Conservation (phyloP, 345 rosid species). For the Populus pruinosa region DNA sequence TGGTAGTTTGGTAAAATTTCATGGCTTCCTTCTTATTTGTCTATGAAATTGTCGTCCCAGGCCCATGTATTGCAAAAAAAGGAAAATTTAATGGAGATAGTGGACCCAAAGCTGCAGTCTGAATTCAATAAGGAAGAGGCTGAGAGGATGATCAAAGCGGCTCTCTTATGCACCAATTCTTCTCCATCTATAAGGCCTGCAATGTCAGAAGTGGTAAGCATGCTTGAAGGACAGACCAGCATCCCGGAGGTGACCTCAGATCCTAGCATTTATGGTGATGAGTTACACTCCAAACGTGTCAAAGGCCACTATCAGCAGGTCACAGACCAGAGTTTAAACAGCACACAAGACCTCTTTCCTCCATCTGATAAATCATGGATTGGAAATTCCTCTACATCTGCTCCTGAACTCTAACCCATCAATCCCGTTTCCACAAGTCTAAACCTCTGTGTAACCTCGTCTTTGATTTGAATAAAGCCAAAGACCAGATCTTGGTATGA, state of each 20-base stretch:
- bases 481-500: too few species aligned
- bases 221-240: slow-evolving; percentile 30
- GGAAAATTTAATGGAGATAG: slow-evolving; percentile 25
- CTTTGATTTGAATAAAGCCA: not conserved
- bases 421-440: not conserved
- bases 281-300: too few species aligned
- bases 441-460: not conserved
- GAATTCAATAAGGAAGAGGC: slow-evolving; percentile 32
- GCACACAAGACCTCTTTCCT: too few species aligned
- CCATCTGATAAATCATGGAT: not conserved
- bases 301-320: not conserved
- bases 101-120: slow-evolving; percentile 28
- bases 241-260: not conserved
- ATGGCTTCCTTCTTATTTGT: not conserved
- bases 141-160: slow-evolving; percentile 33
- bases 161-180: slow-evolving; percentile 37
- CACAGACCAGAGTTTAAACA: not conserved
- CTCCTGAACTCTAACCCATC: not conserved
- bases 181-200: slow-evolving; percentile 38
- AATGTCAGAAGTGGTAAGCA: slow-evolving; percentile 34
- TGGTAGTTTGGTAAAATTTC: too few species aligned
- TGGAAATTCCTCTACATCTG: not conserved
- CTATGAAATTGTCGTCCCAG: slow-evolving; percentile 6
- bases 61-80: slow-evolving; percentile 25
- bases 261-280: not conserved